A percentile compares a stretch with the other conserved stretches of the same genome.
Evolutionary conservation across 1,284 basidiomycete genomes (phyloP).

Genomic region (Paramarasmius palmivorus): DNA sequence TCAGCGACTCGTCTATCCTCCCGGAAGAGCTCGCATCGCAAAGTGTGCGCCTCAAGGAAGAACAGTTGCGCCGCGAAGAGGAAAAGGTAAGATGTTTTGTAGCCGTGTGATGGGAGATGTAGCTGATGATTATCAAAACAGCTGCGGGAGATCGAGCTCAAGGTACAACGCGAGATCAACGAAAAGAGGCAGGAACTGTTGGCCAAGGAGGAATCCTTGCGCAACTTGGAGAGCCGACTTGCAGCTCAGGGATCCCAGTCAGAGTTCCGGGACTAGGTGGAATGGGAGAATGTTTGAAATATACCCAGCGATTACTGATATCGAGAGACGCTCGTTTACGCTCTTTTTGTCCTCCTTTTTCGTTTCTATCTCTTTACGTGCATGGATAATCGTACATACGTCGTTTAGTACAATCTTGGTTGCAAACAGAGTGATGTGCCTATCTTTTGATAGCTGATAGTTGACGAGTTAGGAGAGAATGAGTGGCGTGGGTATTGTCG

Average conservation of each 20-base stretch:
- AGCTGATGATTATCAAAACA: constrained; percentile 30
- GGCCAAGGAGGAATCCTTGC: constrained; percentile 89
- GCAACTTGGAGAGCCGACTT: constrained; percentile 87
- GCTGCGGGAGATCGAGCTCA: constrained; percentile 97
- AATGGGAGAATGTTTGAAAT: constrained; percentile 4
- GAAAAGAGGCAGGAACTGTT: constrained; percentile 97
- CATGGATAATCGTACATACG: constrained; percentile 11
- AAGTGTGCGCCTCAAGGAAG: constrained; percentile 96
- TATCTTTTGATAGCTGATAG: neutral
- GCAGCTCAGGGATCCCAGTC: constrained; percentile 78
- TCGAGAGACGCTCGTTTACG: constrained; percentile 13
- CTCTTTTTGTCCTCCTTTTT: neutral
- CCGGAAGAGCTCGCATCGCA: constrained; percentile 97
- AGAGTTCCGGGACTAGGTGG: constrained; percentile 56
- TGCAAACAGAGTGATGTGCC: constrained; percentile 1
- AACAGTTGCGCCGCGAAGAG: constrained; percentile 96
- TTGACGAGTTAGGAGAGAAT: neutral
- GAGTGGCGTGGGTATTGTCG: constrained; percentile 9
- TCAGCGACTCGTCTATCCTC: constrained; percentile 83
- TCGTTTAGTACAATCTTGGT: neutral
- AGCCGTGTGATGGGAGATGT: constrained; percentile 3
- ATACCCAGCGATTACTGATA: constrained; percentile 12
- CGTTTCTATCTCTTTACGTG: neutral
- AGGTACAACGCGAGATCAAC: constrained; percentile 98
- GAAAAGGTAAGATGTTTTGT: constrained; percentile 65